phyloP scores from a whole-genome alignment of 1,139 yeast genomes.

The Blastobotrys ciferrii region DNA sequence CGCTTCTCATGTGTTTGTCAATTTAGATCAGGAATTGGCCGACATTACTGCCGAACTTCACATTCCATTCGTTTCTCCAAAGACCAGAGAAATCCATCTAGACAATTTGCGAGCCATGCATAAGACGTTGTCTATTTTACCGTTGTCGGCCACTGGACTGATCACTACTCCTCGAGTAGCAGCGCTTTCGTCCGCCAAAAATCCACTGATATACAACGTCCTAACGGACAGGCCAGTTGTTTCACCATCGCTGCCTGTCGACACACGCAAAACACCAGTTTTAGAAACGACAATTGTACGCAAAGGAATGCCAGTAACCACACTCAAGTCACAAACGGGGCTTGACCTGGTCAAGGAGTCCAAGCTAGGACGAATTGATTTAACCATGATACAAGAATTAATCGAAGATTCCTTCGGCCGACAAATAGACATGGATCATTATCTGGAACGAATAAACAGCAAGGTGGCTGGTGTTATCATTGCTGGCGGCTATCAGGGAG shows the following conservation, averaged over 20 bases:
- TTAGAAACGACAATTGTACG: conserved; percentile 77
- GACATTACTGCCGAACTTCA: conserved; percentile 62
- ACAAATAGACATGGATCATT: conserved; percentile 59
- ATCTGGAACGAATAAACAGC: conserved; percentile 61
- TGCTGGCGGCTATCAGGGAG: conserved; percentile 94
- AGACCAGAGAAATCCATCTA: conserved; percentile 50
- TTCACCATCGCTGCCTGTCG: conserved; percentile 84
- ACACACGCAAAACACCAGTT: conserved; percentile 53
- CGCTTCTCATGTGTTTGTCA: conserved; percentile 84
- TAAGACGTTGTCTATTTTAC: conserved; percentile 45
- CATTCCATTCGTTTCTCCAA: conserved; percentile 40
- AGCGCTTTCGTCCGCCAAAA: conserved; percentile 41
- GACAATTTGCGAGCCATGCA: conserved; percentile 56
- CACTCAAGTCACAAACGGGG: conserved; percentile 42
- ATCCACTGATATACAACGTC: conserved; percentile 85
- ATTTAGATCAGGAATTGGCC: conserved; percentile 76
- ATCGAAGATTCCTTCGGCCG: conserved; percentile 81
- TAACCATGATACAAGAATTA: conserved; percentile 53
- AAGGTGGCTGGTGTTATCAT: conserved; percentile 73
- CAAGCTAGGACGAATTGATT: conserved; percentile 51
- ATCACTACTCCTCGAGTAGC: conserved; percentile 52
- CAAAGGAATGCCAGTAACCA: conserved; percentile 67
- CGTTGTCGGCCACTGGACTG: conserved; percentile 48
- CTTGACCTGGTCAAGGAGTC: conserved; percentile 47
- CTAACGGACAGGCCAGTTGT: conserved; percentile 90